phyloP scores from a whole-genome alignment of 176 grass and related monocot genomes.

The Aegilops sharonensis region DNA sequence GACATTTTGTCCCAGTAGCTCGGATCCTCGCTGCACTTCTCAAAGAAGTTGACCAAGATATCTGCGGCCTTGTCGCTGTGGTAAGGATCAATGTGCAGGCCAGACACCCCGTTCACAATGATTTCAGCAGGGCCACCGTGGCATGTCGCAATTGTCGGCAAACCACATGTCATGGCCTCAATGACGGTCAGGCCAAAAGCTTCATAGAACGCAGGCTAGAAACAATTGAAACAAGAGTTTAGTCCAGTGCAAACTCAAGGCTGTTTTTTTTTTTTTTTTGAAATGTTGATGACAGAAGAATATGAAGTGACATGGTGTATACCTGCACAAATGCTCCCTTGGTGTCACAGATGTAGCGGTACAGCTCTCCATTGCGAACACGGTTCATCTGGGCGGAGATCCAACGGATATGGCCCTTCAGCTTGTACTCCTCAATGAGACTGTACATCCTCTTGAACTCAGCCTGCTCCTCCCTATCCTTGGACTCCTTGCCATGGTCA shows the following conservation, averaged over 20 bases:
- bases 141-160: slow-evolving; percentile 87
- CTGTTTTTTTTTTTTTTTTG: neutral
- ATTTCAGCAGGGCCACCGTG: slow-evolving; percentile 95
- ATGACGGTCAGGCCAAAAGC: slow-evolving; percentile 89
- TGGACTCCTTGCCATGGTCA: slow-evolving; percentile 97
- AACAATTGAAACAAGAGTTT: slow-evolving; percentile 14
- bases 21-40: slow-evolving; percentile 60
- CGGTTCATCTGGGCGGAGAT: slow-evolving; percentile 98
- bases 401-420: slow-evolving; percentile 91
- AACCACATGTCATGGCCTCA: slow-evolving; percentile 87
- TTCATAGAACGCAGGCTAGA: slow-evolving; percentile 92
- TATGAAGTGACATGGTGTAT: neutral
- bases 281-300: neutral
- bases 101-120: slow-evolving; percentile 88
- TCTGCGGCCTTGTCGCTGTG: slow-evolving; percentile 84
- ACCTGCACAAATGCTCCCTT: slow-evolving; percentile 96
- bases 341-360: slow-evolving; percentile 88
- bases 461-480: slow-evolving; percentile 85
- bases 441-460: slow-evolving; percentile 95
- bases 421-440: slow-evolving; percentile 90
- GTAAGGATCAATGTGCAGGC: slow-evolving; percentile 93
- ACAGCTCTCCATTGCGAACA: slow-evolving; percentile 79
- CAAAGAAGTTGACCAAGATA: slow-evolving; percentile 80
- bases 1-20: slow-evolving; percentile 90
- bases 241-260: neutral